phyloP scores from a whole-genome alignment of 2,329 filamentous ascomycete genomes.

The Penicillium sp. region DNA sequence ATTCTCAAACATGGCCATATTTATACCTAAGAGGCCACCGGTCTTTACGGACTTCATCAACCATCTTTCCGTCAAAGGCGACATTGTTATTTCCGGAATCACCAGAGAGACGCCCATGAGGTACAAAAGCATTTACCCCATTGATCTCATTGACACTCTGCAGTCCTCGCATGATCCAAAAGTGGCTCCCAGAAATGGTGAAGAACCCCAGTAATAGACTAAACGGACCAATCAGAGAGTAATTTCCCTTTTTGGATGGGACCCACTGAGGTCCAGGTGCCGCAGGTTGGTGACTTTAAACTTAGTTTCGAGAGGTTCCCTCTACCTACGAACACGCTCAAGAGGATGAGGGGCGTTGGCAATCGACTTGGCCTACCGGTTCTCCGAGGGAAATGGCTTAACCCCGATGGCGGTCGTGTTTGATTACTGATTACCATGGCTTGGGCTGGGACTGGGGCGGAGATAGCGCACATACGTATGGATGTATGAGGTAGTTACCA shows the following conservation, averaged over 20 bases:
- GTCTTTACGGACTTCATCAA: not conserved
- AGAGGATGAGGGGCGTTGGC: too few species aligned
- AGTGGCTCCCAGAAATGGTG: too few species aligned
- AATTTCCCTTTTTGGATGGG: not conserved
- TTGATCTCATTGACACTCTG: not conserved
- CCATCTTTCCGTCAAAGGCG: not conserved
- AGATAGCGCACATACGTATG: too few species aligned
- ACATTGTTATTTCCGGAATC: constrained; percentile 1
- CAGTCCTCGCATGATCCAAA: not conserved
- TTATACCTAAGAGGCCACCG: not conserved
- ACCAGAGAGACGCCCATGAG: not conserved
- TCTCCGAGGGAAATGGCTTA: too few species aligned
- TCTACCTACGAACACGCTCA: too few species aligned
- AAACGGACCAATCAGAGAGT: constrained; percentile 9
- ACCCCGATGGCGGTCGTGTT: too few species aligned
- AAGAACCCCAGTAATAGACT: not conserved
- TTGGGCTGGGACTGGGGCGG: too few species aligned
- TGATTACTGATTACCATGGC: too few species aligned
- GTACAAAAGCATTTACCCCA: not conserved
- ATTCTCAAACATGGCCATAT: not conserved
- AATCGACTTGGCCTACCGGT: too few species aligned
- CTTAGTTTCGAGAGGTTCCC: too few species aligned
- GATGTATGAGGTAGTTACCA: too few species aligned
- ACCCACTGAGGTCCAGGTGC: not conserved
- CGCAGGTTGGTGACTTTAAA: too few species aligned